Evolutionary conservation across 352 stramenopile genomes (phyloP), one percentile per base, ranked within the genome.

Genomic region (Phytopythium cucurbitacearum): DNA sequence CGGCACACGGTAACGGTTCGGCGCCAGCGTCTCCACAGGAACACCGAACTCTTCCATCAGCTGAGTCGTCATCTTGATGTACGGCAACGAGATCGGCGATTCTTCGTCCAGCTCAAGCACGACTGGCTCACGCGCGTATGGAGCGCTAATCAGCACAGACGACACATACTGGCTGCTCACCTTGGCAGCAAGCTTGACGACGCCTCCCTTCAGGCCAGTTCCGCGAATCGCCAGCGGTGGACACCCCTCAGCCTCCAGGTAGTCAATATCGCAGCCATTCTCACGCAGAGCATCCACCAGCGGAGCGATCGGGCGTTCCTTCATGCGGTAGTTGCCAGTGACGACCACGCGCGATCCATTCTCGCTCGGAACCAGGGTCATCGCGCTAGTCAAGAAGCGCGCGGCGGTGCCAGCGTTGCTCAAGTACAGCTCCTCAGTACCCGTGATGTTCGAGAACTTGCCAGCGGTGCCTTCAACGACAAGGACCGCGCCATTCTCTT

Each of bases 21-120:
- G 64, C 21, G 78, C 79, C 45, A 91, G 61, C n/a, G 97, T 96
- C 56, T 96, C 71, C 7, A 99, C 94, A 12, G 82, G 59, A 21
- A 98, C 91, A 42, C 96, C 96, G 69, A 99, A 99, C 50, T 96
- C 88, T 57, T 95, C 80, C 96, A 99, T 99, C 3, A 99, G 71
- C 53, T 97, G 93, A 58, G 68, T 97, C 59, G 75, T 99, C 60
- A 90, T 97, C 40, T 87, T 75, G 32, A 98, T 84, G 73, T 99
- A 99, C 13, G 97, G 97, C 41, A 97, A 80, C 40, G 92, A 98
- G 45, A 98, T 98, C 15, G 98, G 83, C 52, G 98, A 86, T 63
- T 99, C 95, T 58, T 98, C 96, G 41, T 85, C 85, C 53, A 99
- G 95, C 49, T 94, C 74, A 40, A 99, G 64, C 54, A 89, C 76